phyloP scores from a whole-genome alignment of 768 basidiomycete genomes.

The Trametes cubensis region DNA sequence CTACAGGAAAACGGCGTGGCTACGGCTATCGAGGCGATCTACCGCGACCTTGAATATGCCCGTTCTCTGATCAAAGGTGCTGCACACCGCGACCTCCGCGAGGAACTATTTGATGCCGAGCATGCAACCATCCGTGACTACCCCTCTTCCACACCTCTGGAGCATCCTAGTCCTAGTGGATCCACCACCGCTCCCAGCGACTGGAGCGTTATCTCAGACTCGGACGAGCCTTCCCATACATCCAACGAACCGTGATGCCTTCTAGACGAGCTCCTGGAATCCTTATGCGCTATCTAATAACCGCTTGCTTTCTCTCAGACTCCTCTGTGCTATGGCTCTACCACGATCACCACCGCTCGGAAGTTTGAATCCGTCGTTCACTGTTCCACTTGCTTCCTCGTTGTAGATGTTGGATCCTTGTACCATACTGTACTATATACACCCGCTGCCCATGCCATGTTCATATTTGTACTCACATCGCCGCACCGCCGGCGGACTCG shows the following conservation, averaged over 20 bases:
- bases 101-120: slow-evolving; percentile 37
- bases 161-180: slow-evolving; percentile 26
- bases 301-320: background rate
- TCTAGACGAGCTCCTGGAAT: slow-evolving; percentile 6
- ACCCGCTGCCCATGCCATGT: background rate
- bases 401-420: slow-evolving; percentile 13
- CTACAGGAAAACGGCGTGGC: slow-evolving; percentile 92
- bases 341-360: background rate
- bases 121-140: slow-evolving; percentile 40
- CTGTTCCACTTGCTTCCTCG: background rate
- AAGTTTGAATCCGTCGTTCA: background rate
- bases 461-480: slow-evolving; percentile 21
- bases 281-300: slow-evolving; percentile 16
- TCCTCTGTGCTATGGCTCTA: background rate
- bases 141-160: slow-evolving; percentile 22
- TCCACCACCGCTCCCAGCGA: slow-evolving; percentile 58
- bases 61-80: slow-evolving; percentile 77
- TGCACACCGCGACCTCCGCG: slow-evolving; percentile 25
- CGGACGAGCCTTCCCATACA: slow-evolving; percentile 41
- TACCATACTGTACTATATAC: slow-evolving; percentile 12
- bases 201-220: slow-evolving; percentile 87
- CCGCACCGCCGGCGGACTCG: slow-evolving; percentile 35
- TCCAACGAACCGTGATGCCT: slow-evolving; percentile 8
- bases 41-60: slow-evolving; percentile 95
- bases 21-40: slow-evolving; percentile 92